Conservation (phyloP, 192 early-diverging fungal genomes). For the Mortierella claussenii region DNA sequence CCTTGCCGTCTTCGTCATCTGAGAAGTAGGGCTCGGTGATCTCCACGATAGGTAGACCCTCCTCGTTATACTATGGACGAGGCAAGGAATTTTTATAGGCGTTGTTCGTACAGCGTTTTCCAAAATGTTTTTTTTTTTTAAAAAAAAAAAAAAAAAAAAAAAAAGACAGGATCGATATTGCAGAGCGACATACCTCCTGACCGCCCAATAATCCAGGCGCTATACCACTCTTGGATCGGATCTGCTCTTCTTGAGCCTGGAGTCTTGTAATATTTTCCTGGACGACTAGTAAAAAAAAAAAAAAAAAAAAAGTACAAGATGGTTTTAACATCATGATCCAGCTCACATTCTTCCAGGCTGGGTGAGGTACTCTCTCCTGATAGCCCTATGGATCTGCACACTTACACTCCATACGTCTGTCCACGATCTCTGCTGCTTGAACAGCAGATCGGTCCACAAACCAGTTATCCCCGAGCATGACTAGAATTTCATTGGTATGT, state of each 20-base stretch:
- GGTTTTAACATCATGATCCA: background rate
- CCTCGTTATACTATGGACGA: constrained; percentile 73
- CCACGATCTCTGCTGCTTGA: constrained; percentile 79
- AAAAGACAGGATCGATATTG: background rate
- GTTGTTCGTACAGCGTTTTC: background rate
- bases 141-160: background rate
- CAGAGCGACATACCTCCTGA: constrained; percentile 19
- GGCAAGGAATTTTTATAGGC: background rate
- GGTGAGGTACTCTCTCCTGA: too few species aligned
- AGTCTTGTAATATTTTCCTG: constrained; percentile 60
- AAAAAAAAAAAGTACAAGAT: constrained; percentile 2
- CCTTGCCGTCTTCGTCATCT: constrained; percentile 60
- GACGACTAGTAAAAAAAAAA: constrained; percentile 38
- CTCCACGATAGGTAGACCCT: constrained; percentile 80
- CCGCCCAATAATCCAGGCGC: constrained; percentile 44
- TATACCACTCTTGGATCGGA: constrained; percentile 41
- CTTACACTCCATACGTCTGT: constrained; percentile 76
- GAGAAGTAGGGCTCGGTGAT: constrained; percentile 69
- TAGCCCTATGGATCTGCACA: too few species aligned
- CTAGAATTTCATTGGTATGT: constrained; percentile 93
- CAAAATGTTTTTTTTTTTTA: background rate
- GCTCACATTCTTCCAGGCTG: too few species aligned
- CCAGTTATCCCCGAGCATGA: constrained; percentile 93
- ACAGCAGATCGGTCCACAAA: constrained; percentile 83
- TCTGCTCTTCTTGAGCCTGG: constrained; percentile 60